These are phyloP conservation scores for Carpinus fangiana DNA, from an alignment of 306 rosid species.

Conservation along the genomic window DNA sequence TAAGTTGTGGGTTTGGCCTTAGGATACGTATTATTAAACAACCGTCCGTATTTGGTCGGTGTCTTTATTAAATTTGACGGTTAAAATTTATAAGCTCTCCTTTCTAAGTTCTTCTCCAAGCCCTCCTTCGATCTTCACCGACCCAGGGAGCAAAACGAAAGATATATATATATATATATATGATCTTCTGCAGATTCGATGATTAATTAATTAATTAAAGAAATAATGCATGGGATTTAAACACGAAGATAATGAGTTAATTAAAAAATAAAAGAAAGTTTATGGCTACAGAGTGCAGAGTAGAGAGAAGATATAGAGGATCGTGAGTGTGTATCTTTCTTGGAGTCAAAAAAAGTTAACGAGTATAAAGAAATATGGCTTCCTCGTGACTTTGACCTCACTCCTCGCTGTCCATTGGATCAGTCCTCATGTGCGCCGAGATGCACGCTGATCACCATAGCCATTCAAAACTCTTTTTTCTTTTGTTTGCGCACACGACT, in stretches of 20 bases:
- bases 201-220: not conserved
- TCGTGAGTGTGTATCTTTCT: conserved; percentile 7
- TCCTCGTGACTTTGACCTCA: conserved; percentile 11
- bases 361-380: not conserved
- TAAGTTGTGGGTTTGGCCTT: not conserved
- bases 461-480: too few relatives aligned
- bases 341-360: not conserved
- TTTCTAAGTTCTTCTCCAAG: not conserved
- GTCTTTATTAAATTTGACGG: not conserved
- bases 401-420: conserved; percentile 14
- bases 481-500: too few relatives aligned
- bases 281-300: not conserved
- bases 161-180: not conserved
- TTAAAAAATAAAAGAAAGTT: not conserved
- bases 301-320: not conserved
- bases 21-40: conserved; percentile 5
- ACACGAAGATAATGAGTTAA: not conserved
- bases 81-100: not conserved
- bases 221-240: not conserved
- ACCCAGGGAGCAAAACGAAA: not conserved
- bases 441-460: conserved; percentile 1
- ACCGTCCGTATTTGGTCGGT: conserved; percentile 8
- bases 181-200: not conserved
- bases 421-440: conserved; percentile 14
- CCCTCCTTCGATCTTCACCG: not conserved